Percentiles rank a stretch among this genome's conserved stretches.
phyloP scores from a whole-genome alignment of 257 asterid species.

The Lantana camara region DNA sequence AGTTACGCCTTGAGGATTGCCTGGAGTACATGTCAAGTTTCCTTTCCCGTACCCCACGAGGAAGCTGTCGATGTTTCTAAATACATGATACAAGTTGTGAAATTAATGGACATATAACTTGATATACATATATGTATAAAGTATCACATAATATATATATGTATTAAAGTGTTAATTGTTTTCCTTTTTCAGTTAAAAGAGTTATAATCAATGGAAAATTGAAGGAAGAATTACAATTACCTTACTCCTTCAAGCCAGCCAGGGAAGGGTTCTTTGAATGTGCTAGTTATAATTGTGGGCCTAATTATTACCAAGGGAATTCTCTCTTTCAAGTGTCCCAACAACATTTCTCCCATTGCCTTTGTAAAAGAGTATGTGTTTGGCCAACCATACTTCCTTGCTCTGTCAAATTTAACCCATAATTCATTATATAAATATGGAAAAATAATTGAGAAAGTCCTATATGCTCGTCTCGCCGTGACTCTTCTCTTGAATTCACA shows the following conservation, averaged over 20 bases:
- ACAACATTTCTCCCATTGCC: slow-evolving; percentile 71
- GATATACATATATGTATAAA: too few species aligned
- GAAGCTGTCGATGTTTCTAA: slow-evolving; percentile 58
- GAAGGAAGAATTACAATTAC: slow-evolving; percentile 29
- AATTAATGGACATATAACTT: background rate
- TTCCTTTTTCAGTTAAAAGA: too few species aligned
- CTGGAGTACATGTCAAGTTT: slow-evolving; percentile 41
- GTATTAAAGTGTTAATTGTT: too few species aligned
- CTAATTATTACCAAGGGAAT: slow-evolving; percentile 48
- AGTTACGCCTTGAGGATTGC: slow-evolving; percentile 42
- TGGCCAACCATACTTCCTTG: slow-evolving; percentile 64
- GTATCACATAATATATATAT: too few species aligned
- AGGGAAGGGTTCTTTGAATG: slow-evolving; percentile 60
- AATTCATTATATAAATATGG: too few species aligned
- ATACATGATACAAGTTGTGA: background rate
- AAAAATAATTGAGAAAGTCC: too few species aligned
- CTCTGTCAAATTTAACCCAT: slow-evolving; percentile 35
- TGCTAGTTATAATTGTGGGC: slow-evolving; percentile 56
- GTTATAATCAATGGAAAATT: background rate
- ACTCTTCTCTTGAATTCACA: too few species aligned
- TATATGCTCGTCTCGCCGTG: too few species aligned
- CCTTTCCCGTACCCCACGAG: slow-evolving; percentile 65
- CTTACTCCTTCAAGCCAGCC: slow-evolving; percentile 67
- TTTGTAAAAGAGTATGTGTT: slow-evolving; percentile 63
- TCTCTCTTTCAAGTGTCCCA: slow-evolving; percentile 33